A percentile compares a stretch with the other conserved stretches of the same genome.
Evolutionary conservation across 2,329 filamentous ascomycete species (phyloP).

Genomic region (Penicillium hordei): DNA sequence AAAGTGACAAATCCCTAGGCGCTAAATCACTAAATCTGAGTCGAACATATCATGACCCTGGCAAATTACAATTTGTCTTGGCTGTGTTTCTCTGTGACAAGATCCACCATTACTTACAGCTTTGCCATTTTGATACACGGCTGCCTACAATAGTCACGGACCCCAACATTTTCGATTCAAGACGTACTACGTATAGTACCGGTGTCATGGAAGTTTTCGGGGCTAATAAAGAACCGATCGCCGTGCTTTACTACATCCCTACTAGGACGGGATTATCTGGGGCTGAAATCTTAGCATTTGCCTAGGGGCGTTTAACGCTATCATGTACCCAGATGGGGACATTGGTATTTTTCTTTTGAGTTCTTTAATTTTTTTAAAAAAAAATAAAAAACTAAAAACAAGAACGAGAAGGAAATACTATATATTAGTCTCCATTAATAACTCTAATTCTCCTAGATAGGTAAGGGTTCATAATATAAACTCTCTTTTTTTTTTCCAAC

Average conservation of each 20-base stretch:
- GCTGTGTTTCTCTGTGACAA: not conserved
- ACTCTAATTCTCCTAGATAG: conserved; percentile 1
- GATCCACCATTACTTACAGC: conserved; percentile 7
- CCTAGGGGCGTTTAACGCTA: not conserved
- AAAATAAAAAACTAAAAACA: not conserved
- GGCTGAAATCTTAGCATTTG: not conserved
- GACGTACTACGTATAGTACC: not conserved
- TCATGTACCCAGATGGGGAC: not conserved
- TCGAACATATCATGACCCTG: not conserved
- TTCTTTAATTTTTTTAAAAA: not conserved
- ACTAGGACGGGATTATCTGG: not conserved
- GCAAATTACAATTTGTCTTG: conserved; percentile 1
- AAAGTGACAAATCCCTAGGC: not conserved
- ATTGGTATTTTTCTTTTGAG: not conserved
- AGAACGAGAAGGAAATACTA: not conserved
- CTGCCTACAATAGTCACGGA: not conserved
- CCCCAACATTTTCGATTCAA: not conserved
- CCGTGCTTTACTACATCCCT: not conserved
- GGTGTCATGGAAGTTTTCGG: not conserved
- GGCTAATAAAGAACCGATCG: not conserved
- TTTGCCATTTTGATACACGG: conserved; percentile 1
- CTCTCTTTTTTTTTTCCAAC: conserved; percentile 9
- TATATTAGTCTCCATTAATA: not conserved
- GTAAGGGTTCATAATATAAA: not conserved
- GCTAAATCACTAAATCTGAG: conserved; percentile 1